A percentile compares a stretch with the other conserved stretches of the same genome.
phyloP scores from a whole-genome alignment of 2,329 filamentous ascomycete species.

The Penicillium sp. region DNA sequence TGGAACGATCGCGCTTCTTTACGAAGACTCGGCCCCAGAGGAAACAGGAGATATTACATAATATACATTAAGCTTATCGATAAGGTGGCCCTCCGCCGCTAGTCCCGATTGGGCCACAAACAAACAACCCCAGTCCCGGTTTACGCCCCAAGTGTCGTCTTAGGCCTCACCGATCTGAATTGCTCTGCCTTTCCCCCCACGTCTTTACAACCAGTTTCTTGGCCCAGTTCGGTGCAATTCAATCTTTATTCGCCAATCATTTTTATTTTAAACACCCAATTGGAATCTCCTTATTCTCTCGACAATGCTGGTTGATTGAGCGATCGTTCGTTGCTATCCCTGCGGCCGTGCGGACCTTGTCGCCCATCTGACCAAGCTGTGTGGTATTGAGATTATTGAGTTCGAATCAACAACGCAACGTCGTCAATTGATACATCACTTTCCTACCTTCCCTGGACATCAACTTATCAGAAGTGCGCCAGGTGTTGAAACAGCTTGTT shows the following conservation, averaged over 20 bases:
- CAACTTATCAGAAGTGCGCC: neutral
- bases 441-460: neutral
- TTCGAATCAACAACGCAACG: conserved; percentile 1
- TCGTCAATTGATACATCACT: neutral
- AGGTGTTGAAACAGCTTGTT: neutral
- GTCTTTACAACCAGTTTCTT: conserved; percentile 1
- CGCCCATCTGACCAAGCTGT: conserved; percentile 9
- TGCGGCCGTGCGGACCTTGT: conserved; percentile 14
- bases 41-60: conserved; percentile 5
- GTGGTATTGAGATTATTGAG: neutral
- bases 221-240: neutral
- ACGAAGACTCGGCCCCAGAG: neutral
- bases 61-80: conserved; percentile 42
- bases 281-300: conserved; percentile 1
- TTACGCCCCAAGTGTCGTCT: conserved; percentile 14
- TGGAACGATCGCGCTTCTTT: neutral
- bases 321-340: conserved; percentile 2
- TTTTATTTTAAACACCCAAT: conserved; percentile 1
- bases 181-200: conserved; percentile 12
- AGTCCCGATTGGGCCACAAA: conserved; percentile 34
- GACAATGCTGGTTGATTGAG: conserved; percentile 15
- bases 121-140: conserved; percentile 34
- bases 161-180: conserved; percentile 34
- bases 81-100: conserved; percentile 30
- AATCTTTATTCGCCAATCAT: neutral